These are phyloP conservation scores for Phytophthora aleatoria DNA, from an alignment of 352 stramenopile genomes.

Conservation along the genomic window DNA sequence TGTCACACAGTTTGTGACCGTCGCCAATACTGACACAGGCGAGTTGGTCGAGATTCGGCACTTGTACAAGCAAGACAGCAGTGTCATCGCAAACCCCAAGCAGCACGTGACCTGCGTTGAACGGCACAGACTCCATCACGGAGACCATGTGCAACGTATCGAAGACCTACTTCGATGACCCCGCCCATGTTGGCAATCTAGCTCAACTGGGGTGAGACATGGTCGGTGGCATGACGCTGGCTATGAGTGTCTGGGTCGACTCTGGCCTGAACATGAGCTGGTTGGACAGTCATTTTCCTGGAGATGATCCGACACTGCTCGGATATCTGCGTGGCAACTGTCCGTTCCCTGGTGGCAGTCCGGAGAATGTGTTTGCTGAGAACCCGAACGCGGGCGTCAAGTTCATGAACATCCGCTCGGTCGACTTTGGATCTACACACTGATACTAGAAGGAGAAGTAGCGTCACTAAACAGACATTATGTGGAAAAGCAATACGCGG, in stretches of 20 bases:
- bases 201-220: slow-evolving; percentile 45
- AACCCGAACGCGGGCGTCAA: slow-evolving; percentile 51
- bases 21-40: slow-evolving; percentile 44
- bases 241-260: slow-evolving; percentile 68
- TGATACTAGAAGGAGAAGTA: slow-evolving; percentile 17
- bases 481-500: too few species aligned
- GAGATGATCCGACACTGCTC: slow-evolving; percentile 29
- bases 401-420: slow-evolving; percentile 64
- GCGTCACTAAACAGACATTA: neutral
- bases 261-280: slow-evolving; percentile 52
- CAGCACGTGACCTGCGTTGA: slow-evolving; percentile 28
- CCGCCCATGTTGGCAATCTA: slow-evolving; percentile 38
- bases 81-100: slow-evolving; percentile 30
- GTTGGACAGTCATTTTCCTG: slow-evolving; percentile 54
- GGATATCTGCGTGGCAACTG: slow-evolving; percentile 53
- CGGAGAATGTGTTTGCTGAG: slow-evolving; percentile 39
- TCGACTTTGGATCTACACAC: slow-evolving; percentile 54
- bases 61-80: slow-evolving; percentile 56
- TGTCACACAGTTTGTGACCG: slow-evolving; percentile 64
- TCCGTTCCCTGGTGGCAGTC: slow-evolving; percentile 38
- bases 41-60: slow-evolving; percentile 61
- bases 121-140: slow-evolving; percentile 38
- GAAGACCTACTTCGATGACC: slow-evolving; percentile 55
- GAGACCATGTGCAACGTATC: slow-evolving; percentile 41
- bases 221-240: slow-evolving; percentile 50